Base-by-base conservation (phyloP, 2,329 filamentous ascomycete species). In the Drechslerella stenobrocha region DNA sequence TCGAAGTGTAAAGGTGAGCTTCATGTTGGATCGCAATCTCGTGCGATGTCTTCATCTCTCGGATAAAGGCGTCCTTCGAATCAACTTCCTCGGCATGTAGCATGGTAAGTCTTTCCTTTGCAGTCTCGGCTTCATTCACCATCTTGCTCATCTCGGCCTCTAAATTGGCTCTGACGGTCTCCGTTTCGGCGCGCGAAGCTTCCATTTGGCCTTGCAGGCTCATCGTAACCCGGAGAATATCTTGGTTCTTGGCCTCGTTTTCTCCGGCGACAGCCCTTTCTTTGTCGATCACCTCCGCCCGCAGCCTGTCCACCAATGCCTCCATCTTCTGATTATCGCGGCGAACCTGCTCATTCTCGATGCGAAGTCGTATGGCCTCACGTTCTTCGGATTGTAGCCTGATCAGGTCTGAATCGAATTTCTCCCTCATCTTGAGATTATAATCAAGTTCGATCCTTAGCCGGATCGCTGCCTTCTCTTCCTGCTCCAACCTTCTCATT, bases 161-260 rank as follows among this genome's bases (percentile, higher is more conserved):
- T 8, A 95, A 82, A 73, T 92, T 87, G 46, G 87, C 84, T 52
- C 90, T 87, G 24, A 92, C 85, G 56, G 87, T 83, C 73, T 95
- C 92, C 76, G 92, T 87, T 73, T 95, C 87, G 75, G 89, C 86
- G 74, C 91, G 93, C 52, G 91, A 88, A 35, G 84, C 81, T 63
- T 96, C 90, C 30, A 96, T 80, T 74, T 96, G 89, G 9, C 83
- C 82, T 75, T 95, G 87, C 80, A 96, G 81, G 2, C 89, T 82
- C 70, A 87, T 83, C 64, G 88, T 87, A 11, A 87, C 89, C 46
- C 89, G 87, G 75, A 92, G 86, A 44, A 95, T 85, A 75, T 97
- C 91, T 34, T 84, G 82, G 37, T 87, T 84, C 59, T 85, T 90
- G 50, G 85, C 86, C 73, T 96, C 89, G 70, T 87, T 84, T 7